Conservation (phyloP, 2,329 filamentous ascomycete genomes). For the Alternaria dauci region DNA sequence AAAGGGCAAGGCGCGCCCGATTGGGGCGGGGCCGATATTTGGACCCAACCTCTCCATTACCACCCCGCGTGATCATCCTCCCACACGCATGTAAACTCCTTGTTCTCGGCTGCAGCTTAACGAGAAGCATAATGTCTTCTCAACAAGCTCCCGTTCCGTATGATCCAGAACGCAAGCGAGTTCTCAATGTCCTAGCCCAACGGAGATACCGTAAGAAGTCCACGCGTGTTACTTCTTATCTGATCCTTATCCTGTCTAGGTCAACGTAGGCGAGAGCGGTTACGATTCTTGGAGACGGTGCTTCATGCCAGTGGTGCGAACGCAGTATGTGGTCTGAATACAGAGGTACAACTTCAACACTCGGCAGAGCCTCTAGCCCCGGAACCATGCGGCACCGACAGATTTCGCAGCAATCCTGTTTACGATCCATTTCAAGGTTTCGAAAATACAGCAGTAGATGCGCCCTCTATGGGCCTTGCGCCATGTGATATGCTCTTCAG, state of each 20-base stretch:
- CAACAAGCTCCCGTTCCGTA: not conserved
- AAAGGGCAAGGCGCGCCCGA: not conserved
- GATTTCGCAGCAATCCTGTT: not conserved
- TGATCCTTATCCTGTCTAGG: not conserved
- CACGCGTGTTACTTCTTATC: not conserved
- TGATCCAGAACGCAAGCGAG: not conserved
- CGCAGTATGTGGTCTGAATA: not conserved
- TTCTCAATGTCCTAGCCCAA: slow-evolving; percentile 6
- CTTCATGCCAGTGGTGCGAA: not conserved
- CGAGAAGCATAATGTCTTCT: not conserved
- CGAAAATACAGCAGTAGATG: not conserved
- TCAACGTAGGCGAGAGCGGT: not conserved
- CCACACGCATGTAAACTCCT: not conserved
- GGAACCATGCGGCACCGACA: not conserved
- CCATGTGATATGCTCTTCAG: not conserved
- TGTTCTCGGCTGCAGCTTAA: not conserved
- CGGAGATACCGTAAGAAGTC: slow-evolving; percentile 9
- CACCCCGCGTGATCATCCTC: not conserved
- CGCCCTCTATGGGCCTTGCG: not conserved
- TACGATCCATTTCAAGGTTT: not conserved
- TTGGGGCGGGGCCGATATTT: not conserved
- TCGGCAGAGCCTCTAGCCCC: not conserved
- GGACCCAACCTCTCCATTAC: not conserved
- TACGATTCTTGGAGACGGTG: not conserved
- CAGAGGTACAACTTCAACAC: not conserved